Evolutionary conservation across 2,329 filamentous ascomycete genomes (phyloP).

Genomic region (Monosporascus sp.): DNA sequence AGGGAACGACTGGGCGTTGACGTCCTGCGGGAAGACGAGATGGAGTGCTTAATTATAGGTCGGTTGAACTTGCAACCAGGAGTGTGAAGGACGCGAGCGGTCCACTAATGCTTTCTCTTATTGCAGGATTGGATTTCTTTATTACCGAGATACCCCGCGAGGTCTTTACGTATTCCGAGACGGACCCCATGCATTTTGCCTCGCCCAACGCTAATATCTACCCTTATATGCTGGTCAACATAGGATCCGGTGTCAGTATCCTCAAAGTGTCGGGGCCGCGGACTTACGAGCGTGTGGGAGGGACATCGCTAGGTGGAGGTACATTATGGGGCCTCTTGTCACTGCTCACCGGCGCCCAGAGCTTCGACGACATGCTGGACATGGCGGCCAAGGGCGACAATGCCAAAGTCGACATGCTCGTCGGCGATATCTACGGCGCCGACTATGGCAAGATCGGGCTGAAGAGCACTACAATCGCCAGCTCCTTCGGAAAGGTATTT

Average conservation of each 20-base stretch:
- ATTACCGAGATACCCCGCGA: constrained; percentile 96
- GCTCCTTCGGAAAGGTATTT: constrained; percentile 95
- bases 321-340: constrained; percentile 95
- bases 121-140: constrained; percentile 87
- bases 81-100: too few species aligned
- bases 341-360: constrained; percentile 83
- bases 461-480: constrained; percentile 92
- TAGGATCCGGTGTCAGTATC: constrained; percentile 94
- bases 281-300: constrained; percentile 84
- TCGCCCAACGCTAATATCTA: constrained; percentile 77
- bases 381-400: constrained; percentile 92
- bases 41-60: constrained; percentile 97
- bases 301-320: constrained; percentile 91
- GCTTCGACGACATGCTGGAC: constrained; percentile 96
- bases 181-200: constrained; percentile 84
- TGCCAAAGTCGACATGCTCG: constrained; percentile 87
- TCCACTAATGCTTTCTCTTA: not conserved
- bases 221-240: constrained; percentile 96
- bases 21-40: constrained; percentile 90
- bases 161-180: constrained; percentile 93
- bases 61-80: constrained; percentile 16
- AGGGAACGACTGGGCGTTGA: constrained; percentile 78
- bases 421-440: constrained; percentile 95
- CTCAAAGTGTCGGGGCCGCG: constrained; percentile 91
- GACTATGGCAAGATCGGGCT: constrained; percentile 95